Evolutionary conservation across 805 yeast genomes (phyloP).

Genomic region (Myxozyma mucilagina): DNA sequence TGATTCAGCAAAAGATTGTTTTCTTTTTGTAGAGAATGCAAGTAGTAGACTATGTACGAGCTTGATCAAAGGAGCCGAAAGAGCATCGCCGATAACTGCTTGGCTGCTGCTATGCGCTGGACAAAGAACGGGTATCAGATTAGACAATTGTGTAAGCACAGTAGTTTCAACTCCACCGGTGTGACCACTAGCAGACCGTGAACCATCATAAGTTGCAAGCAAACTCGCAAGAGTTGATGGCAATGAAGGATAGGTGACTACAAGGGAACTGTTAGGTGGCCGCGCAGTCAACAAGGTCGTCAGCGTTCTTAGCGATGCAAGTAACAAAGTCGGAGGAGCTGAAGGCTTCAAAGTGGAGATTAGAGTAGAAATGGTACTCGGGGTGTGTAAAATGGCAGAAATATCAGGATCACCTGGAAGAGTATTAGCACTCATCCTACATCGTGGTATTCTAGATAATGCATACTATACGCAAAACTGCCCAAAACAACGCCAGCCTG

Average conservation of each 20-base stretch:
- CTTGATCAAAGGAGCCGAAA: constrained; percentile 1
- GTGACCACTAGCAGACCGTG: not conserved
- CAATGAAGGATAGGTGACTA: constrained; percentile 9
- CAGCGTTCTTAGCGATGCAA: constrained; percentile 22
- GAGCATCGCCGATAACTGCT: not conserved
- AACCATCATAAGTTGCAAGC: not conserved
- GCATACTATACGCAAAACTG: constrained; percentile 39
- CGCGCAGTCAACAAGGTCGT: constrained; percentile 15
- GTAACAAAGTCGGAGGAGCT: constrained; percentile 14
- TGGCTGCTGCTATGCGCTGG: constrained; percentile 15
- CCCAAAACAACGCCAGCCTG: constrained; percentile 38
- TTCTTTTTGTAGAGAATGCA: not conserved
- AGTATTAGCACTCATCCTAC: not conserved
- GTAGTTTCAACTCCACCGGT: not conserved
- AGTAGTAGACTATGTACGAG: not conserved
- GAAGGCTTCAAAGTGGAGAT: constrained; percentile 4
- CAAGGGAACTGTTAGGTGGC: constrained; percentile 12
- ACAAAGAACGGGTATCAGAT: constrained; percentile 16
- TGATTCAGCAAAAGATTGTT: not conserved
- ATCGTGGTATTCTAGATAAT: not conserved
- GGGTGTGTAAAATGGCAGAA: constrained; percentile 9
- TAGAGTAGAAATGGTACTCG: constrained; percentile 13
- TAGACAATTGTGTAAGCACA: constrained; percentile 13
- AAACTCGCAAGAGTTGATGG: constrained; percentile 5
- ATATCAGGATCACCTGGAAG: constrained; percentile 26